These are phyloP conservation scores for Solanum etuberosum DNA, from an alignment of 257 asterid species.

Conservation along the genomic window DNA sequence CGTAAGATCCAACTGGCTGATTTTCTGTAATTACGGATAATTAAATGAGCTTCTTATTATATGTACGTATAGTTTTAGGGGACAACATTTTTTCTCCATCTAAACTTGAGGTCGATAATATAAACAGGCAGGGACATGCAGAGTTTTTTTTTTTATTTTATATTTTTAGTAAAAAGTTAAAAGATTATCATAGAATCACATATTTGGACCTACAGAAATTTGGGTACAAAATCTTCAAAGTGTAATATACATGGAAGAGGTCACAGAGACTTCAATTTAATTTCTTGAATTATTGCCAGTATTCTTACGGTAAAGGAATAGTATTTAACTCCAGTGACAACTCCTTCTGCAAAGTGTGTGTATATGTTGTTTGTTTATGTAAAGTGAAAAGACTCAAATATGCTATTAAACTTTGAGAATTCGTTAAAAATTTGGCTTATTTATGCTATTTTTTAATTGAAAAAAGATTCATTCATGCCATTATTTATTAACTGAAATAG, in stretches of 20 bases:
- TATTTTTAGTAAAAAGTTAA: not conserved
- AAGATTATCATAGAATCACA: not conserved
- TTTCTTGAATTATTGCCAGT: not conserved
- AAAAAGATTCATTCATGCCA: no score
- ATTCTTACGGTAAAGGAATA: not conserved
- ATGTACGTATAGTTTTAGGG: not conserved
- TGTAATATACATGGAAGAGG: not conserved
- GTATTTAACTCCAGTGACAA: not conserved
- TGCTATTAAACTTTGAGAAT: no score
- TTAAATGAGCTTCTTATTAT: not conserved
- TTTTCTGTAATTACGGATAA: not conserved
- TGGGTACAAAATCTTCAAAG: not conserved
- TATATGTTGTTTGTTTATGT: no score
- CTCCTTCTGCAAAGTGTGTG: not conserved
- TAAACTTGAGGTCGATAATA: not conserved
- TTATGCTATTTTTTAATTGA: no score
- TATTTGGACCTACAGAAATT: not conserved
- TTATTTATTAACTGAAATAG: no score
- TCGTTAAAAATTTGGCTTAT: no score
- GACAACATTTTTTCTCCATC: rapidly evolving
- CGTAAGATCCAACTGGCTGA: not conserved
- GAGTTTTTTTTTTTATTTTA: no score
- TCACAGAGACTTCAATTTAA: not conserved
- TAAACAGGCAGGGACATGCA: not conserved
- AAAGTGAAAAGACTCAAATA: no score